Evolutionary conservation across 164 flowering plant genomes (phyloP).

Genomic region (Stephania japonica): DNA sequence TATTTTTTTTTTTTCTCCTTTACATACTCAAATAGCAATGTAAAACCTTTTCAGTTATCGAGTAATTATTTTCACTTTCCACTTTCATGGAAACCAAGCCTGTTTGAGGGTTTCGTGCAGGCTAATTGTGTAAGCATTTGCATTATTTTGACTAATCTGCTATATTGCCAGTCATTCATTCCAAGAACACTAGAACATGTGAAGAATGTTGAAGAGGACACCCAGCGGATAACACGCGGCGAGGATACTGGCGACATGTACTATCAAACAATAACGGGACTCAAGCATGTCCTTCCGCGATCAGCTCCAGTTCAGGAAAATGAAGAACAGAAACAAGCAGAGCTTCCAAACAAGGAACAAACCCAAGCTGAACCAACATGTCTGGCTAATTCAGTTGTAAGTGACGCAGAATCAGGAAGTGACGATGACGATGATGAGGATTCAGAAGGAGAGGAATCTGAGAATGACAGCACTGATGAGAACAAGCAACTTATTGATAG

Average conservation of each 20-base stretch:
- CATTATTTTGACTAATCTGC: not conserved
- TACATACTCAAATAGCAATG: not conserved
- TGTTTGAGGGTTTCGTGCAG: too few relatives aligned
- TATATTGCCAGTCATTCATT: conserved; percentile 55
- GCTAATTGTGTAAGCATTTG: not conserved
- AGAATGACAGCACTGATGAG: conserved; percentile 22
- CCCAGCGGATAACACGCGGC: conserved; percentile 63
- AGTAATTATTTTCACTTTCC: not conserved
- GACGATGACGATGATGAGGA: conserved; percentile 40
- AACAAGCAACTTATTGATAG: conserved; percentile 37
- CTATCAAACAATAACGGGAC: conserved; percentile 82
- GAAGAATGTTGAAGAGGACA: conserved; percentile 71
- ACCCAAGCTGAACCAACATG: conserved; percentile 9
- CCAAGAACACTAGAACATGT: conserved; percentile 78
- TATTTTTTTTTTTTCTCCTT: not conserved
- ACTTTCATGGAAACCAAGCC: not conserved
- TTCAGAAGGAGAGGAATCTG: conserved; percentile 27
- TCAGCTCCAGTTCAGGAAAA: conserved; percentile 13
- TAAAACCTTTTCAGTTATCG: not conserved
- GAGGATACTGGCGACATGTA: conserved; percentile 66
- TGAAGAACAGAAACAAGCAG: conserved; percentile 16
- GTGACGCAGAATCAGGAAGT: conserved; percentile 34
- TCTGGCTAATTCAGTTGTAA: conserved; percentile 11
- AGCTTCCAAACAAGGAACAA: conserved; percentile 12
- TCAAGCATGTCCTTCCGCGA: conserved; percentile 50